Base-by-base conservation (phyloP, 2,329 filamentous ascomycete genomes). In the Lizonia empirigonia region DNA sequence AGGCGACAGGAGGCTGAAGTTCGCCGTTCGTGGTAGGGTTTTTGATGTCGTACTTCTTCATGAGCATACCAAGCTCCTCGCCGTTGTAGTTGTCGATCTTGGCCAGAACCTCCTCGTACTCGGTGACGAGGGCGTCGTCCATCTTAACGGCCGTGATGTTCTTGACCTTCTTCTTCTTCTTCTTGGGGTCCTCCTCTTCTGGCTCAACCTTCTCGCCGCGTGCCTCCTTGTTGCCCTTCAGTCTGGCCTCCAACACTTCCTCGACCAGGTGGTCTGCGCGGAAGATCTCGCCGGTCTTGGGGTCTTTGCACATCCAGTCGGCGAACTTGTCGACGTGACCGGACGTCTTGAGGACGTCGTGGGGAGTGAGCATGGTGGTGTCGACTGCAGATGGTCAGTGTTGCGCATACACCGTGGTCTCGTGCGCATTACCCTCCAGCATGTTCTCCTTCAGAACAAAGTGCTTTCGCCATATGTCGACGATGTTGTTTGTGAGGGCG, bases 271-370 rank as follows among this genome's bases (percentile, higher is more conserved):
- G 94, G 72, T 99, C 94, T 51, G 94, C 91, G 64, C 94, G 86
- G 73, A 99, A 86, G 70, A 97, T 96, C 75, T 99, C 94, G 72
- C 94, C 94, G 67, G 88, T 96, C 82, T 96, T 95, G 58, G 93
- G 91, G 75, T 99, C 94, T 77, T 96, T 96, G 86, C 90, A 96
- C 92, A 97, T 97, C 90, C 90, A 97, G 75, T 97, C 93, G 76
- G 91, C 89, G 70, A 97, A 97, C 77, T 96, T 96, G 76, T 97
- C 93, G 60, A 97, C 94, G 78, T 99, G 94, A 59, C 94, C 94
- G 74, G 75, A 78, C 3, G 93, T 96, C 83, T 97, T 96, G 70
- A 99, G 84, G 29, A 99, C 90, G 38, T 94, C 89, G 68, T 94
- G 86, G 26, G 94, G 94, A 32, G 94, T 99, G 70, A 99, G 77